Evolutionary conservation across 2,329 filamentous ascomycete species (phyloP).

Genomic region (Curvularia lunata): DNA sequence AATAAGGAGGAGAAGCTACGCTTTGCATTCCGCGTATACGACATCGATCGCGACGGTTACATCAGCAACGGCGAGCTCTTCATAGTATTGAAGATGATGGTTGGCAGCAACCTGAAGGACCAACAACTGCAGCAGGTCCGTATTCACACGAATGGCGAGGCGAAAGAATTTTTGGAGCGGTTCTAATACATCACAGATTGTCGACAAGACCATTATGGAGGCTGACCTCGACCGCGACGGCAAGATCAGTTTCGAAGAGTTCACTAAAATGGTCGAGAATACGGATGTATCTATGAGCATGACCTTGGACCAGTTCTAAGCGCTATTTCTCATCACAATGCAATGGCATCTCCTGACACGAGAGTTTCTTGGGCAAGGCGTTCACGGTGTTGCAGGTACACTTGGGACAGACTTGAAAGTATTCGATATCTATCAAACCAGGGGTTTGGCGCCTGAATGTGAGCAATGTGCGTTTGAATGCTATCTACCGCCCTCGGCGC

Average conservation of each 20-base stretch:
- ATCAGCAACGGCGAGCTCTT: slow-evolving; percentile 99
- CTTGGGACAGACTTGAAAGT: slow-evolving; percentile 28
- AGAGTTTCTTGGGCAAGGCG: slow-evolving; percentile 42
- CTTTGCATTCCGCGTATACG: slow-evolving; percentile 99
- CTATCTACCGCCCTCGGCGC: too few species aligned
- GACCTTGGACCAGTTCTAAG: slow-evolving; percentile 64
- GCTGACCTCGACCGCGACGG: slow-evolving; percentile 94
- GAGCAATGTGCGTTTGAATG: background rate
- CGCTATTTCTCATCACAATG: slow-evolving; percentile 19
- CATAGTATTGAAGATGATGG: slow-evolving; percentile 99
- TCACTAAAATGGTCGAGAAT: slow-evolving; percentile 97
- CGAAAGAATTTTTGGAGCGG: too few species aligned
- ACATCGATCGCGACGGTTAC: slow-evolving; percentile 97
- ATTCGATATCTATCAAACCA: slow-evolving; percentile 40
- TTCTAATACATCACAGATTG: slow-evolving; percentile 65
- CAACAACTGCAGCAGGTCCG: slow-evolving; percentile 87
- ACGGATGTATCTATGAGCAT: slow-evolving; percentile 75
- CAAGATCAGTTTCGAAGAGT: slow-evolving; percentile 99
- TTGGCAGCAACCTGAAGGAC: slow-evolving; percentile 98
- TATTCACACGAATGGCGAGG: background rate
- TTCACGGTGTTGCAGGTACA: slow-evolving; percentile 37
- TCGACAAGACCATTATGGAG: slow-evolving; percentile 99
- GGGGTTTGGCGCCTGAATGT: slow-evolving; percentile 9
- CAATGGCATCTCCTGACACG: slow-evolving; percentile 26
- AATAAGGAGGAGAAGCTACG: slow-evolving; percentile 99